Conservation (phyloP, 805 yeast genomes). For the Lipomyces orientalis region DNA sequence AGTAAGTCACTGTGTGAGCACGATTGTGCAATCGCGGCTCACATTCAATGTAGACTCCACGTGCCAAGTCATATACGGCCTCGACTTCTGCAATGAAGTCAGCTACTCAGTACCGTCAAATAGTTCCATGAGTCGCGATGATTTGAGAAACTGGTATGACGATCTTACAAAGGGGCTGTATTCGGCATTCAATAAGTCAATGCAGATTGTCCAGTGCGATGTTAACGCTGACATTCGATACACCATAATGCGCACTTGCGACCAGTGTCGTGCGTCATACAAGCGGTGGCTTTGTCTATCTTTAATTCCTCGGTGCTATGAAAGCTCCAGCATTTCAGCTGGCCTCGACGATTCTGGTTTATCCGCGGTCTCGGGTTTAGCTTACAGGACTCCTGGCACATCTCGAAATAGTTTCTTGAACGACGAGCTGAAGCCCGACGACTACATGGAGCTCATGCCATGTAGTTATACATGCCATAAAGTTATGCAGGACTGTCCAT, state of each 20-base stretch:
- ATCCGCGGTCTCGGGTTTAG: slow-evolving; percentile 14
- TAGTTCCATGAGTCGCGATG: slow-evolving; percentile 45
- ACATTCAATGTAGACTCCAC: slow-evolving; percentile 51
- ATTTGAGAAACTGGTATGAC: slow-evolving; percentile 63
- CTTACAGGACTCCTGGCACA: slow-evolving; percentile 7
- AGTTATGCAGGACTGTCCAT: slow-evolving; percentile 83
- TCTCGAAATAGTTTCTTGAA: slow-evolving; percentile 70
- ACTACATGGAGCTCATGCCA: slow-evolving; percentile 83
- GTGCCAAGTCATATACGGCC: slow-evolving; percentile 75
- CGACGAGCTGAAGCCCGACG: slow-evolving; percentile 58
- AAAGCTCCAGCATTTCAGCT: slow-evolving; percentile 40
- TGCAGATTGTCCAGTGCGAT: slow-evolving; percentile 75
- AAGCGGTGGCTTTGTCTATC: slow-evolving; percentile 89
- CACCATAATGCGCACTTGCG: slow-evolving; percentile 77
- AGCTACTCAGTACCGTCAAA: slow-evolving; percentile 84
- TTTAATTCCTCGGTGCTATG: slow-evolving; percentile 83
- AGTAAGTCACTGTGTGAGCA: not conserved
- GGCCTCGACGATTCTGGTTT: slow-evolving; percentile 30
- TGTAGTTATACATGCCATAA: slow-evolving; percentile 81
- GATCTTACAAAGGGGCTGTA: slow-evolving; percentile 60
- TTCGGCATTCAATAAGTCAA: slow-evolving; percentile 71
- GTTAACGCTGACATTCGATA: slow-evolving; percentile 67
- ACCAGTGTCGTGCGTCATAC: slow-evolving; percentile 72
- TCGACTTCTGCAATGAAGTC: slow-evolving; percentile 78
- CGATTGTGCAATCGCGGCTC: not conserved